Conservation (phyloP, 2,329 filamentous ascomycete genomes). For the Chalaropsis thielavioides region DNA sequence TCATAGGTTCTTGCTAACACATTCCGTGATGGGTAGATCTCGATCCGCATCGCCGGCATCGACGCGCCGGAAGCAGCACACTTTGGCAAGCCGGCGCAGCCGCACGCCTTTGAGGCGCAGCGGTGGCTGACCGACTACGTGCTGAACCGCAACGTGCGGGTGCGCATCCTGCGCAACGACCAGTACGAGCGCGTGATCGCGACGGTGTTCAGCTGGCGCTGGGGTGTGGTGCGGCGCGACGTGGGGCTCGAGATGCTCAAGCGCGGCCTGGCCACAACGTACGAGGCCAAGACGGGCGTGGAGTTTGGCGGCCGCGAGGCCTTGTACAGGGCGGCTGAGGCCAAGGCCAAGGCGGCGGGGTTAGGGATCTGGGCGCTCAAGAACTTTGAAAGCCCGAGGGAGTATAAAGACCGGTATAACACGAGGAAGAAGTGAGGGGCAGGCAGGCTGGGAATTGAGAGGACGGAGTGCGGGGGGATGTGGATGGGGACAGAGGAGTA, state of each 20-base stretch:
- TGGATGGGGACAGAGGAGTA: background rate
- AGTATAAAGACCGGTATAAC: slow-evolving; percentile 52
- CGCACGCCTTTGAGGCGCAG: slow-evolving; percentile 66
- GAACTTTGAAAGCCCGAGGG: slow-evolving; percentile 66
- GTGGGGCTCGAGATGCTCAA: slow-evolving; percentile 84
- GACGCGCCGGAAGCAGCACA: slow-evolving; percentile 89
- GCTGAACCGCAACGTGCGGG: slow-evolving; percentile 57
- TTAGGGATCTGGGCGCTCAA: slow-evolving; percentile 63
- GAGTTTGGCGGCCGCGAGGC: slow-evolving; percentile 67
- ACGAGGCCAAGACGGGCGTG: slow-evolving; percentile 78
- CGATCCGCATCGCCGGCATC: slow-evolving; percentile 76
- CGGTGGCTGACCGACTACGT: slow-evolving; percentile 66
- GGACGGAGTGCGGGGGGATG: background rate
- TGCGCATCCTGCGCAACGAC: slow-evolving; percentile 69
- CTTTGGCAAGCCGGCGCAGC: slow-evolving; percentile 79
- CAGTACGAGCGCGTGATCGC: slow-evolving; percentile 88
- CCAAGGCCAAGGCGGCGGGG: slow-evolving; percentile 47
- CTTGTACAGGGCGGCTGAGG: slow-evolving; percentile 52
- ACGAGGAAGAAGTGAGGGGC: background rate
- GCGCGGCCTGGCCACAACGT: slow-evolving; percentile 72
- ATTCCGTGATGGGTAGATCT: slow-evolving; percentile 42
- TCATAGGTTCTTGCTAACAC: background rate
- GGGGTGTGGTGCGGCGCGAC: slow-evolving; percentile 56
- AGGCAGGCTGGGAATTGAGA: background rate
- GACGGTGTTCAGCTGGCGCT: slow-evolving; percentile 60